phyloP scores from a whole-genome alignment of 2,329 filamentous ascomycete species.

The Metarhizium album region DNA sequence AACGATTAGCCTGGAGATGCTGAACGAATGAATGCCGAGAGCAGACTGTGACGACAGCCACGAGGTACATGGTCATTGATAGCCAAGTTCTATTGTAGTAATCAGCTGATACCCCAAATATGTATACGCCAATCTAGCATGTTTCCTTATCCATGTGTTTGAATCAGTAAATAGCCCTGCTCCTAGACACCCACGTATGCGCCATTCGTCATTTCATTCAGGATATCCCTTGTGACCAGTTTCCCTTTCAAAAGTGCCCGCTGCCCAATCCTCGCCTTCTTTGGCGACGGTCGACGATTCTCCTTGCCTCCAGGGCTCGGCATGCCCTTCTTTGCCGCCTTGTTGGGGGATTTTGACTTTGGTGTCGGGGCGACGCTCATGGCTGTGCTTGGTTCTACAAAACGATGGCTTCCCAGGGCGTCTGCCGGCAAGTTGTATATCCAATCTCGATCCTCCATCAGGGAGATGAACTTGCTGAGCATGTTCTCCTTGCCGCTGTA shows the following conservation, averaged over 20 bases:
- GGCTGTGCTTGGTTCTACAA: constrained; percentile 47
- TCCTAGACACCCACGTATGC: constrained; percentile 17
- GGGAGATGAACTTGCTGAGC: constrained; percentile 59
- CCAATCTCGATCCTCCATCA: constrained; percentile 76
- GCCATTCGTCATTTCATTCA: constrained; percentile 55
- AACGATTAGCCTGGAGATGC: constrained; percentile 3
- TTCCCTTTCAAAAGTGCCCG: constrained; percentile 54
- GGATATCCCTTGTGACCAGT: constrained; percentile 62
- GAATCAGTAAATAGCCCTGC: background rate
- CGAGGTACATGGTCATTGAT: background rate
- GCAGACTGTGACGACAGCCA: constrained; percentile 10
- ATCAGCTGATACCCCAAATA: constrained; percentile 8
- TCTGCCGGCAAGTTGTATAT: constrained; percentile 58
- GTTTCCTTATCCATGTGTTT: background rate
- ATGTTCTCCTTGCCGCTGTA: constrained; percentile 62
- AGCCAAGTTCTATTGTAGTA: constrained; percentile 2
- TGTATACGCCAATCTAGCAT: constrained; percentile 6
- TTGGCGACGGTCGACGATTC: constrained; percentile 38
- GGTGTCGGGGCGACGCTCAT: constrained; percentile 13
- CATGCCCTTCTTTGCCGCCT: constrained; percentile 13
- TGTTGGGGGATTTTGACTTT: constrained; percentile 19
- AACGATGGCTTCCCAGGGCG: constrained; percentile 57
- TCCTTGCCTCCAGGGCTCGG: constrained; percentile 27
- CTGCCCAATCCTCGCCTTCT: constrained; percentile 46
- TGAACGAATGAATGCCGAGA: background rate